Conservation (phyloP, 2,329 filamentous ascomycete species). For the Graphilbum ipis-grandicollis region DNA sequence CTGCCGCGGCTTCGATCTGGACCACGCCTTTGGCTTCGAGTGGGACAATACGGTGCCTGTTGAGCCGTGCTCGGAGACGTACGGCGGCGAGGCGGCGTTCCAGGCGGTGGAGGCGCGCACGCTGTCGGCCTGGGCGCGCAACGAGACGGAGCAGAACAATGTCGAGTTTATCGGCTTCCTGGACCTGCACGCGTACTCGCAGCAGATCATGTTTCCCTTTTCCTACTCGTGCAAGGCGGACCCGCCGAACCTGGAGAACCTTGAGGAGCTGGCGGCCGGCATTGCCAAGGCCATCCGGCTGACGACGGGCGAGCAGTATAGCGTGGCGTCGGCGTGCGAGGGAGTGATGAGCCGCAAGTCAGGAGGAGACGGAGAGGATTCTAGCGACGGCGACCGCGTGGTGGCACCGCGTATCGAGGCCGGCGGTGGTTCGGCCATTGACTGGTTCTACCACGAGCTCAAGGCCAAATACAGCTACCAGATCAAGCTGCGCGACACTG, state of each 20-base stretch:
- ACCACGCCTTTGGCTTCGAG: slow-evolving; percentile 69
- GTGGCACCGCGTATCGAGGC: slow-evolving; percentile 54
- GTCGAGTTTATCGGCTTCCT: slow-evolving; percentile 69
- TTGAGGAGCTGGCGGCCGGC: slow-evolving; percentile 77
- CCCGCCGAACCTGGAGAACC: slow-evolving; percentile 77
- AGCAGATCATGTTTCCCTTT: slow-evolving; percentile 87
- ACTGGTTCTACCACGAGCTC: slow-evolving; percentile 90
- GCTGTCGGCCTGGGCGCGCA: slow-evolving; percentile 68
- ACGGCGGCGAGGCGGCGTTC: slow-evolving; percentile 68
- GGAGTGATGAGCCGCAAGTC: slow-evolving; percentile 44
- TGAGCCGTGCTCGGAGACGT: slow-evolving; percentile 85
- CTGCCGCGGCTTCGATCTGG: slow-evolving; percentile 77
- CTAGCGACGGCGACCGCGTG: slow-evolving; percentile 58
- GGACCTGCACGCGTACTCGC: slow-evolving; percentile 88
- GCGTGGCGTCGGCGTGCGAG: slow-evolving; percentile 72
- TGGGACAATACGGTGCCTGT: slow-evolving; percentile 52
- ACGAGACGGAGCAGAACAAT: slow-evolving; percentile 53
- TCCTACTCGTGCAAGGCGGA: slow-evolving; percentile 62
- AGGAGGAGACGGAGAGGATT: slow-evolving; percentile 15
- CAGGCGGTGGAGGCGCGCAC: slow-evolving; percentile 62
- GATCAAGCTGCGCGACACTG: slow-evolving; percentile 83
- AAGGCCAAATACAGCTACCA: slow-evolving; percentile 76
- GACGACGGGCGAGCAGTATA: slow-evolving; percentile 60
- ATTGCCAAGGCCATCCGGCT: slow-evolving; percentile 77
- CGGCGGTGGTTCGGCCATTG: slow-evolving; percentile 71